Evolutionary conservation across 1,284 basidiomycete genomes (phyloP).

Genomic region (Porodaedalea pini): DNA sequence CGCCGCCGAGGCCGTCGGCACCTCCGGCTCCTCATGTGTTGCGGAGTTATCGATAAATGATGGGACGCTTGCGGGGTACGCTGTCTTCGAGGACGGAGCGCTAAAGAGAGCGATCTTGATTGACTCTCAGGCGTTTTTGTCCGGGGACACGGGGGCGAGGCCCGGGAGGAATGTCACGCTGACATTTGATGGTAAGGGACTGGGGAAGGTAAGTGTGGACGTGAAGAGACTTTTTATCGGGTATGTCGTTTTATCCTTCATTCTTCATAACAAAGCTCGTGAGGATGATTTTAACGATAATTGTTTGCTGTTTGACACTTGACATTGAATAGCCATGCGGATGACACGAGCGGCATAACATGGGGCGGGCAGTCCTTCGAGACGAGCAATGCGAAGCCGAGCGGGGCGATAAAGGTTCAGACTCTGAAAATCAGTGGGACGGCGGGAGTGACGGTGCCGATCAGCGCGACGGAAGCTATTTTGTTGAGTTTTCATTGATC

Average conservation of each 20-base stretch:
- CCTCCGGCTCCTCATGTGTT: constrained; percentile 36
- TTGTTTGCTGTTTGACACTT: constrained; percentile 3
- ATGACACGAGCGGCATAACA: constrained; percentile 50
- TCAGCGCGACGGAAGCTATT: constrained; percentile 54
- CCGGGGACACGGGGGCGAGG: constrained; percentile 33
- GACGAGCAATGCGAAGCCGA: constrained; percentile 46
- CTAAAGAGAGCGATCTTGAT: constrained; percentile 49
- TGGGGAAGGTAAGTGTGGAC: constrained; percentile 28
- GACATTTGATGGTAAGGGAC: constrained; percentile 29
- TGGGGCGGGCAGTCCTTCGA: constrained; percentile 69
- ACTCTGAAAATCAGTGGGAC: constrained; percentile 30
- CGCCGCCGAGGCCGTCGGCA: constrained; percentile 41
- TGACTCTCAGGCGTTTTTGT: constrained; percentile 52
- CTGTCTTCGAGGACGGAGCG: constrained; percentile 47
- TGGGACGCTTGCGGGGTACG: constrained; percentile 57
- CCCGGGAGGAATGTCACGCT: constrained; percentile 44
- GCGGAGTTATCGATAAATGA: constrained; percentile 51
- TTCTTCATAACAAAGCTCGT: background rate
- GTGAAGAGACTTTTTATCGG: constrained; percentile 45
- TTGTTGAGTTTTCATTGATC: constrained; percentile 36
- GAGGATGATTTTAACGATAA: too few relatives aligned
- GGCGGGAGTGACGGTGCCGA: constrained; percentile 33
- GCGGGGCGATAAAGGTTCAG: constrained; percentile 38
- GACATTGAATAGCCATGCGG: constrained; percentile 42
- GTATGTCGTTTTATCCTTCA: constrained; percentile 31